These are phyloP conservation scores for Aspergillus baeticus DNA, from an alignment of 495 filamentous ascomycete species.

Conservation along the genomic window DNA sequence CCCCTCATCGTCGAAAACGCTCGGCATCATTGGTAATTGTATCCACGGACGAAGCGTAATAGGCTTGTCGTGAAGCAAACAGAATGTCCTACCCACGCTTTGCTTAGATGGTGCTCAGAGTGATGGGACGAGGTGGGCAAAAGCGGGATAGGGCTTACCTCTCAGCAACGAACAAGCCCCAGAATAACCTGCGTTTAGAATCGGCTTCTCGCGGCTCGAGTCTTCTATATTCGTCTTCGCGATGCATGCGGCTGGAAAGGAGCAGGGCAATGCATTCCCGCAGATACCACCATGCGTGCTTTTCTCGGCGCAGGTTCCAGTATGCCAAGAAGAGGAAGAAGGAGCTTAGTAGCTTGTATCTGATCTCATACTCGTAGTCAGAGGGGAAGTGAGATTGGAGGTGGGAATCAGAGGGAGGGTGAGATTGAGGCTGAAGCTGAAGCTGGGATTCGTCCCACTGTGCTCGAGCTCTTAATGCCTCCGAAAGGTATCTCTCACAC, in stretches of 20 bases:
- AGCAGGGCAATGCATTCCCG: not conserved
- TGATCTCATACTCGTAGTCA: not conserved
- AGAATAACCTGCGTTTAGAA: not conserved
- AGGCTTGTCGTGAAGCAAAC: conserved; percentile 2
- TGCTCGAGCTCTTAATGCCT: not conserved
- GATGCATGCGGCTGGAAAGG: not conserved
- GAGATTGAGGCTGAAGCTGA: not conserved
- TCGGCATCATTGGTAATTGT: not conserved
- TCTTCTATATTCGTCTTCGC: not conserved
- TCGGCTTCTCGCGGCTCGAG: not conserved
- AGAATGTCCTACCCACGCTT: conserved; percentile 4
- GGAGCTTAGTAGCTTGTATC: not conserved
- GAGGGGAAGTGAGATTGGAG: not conserved
- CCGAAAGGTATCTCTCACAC: not conserved
- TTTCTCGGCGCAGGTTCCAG: not conserved
- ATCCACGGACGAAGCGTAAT: not conserved
- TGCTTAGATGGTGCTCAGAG: no score
- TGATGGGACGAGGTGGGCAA: no score
- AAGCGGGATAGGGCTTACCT: not conserved
- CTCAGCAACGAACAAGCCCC: conserved; percentile 1
- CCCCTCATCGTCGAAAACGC: not conserved
- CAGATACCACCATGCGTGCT: conserved; percentile 9
- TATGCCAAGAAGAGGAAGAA: conserved; percentile 9
- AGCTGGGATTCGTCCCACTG: not conserved
- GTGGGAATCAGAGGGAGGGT: no score